Percentiles rank a stretch among this genome's conserved stretches.
phyloP scores from a whole-genome alignment of 495 filamentous ascomycete genomes.

The Xylaria nigripes region DNA sequence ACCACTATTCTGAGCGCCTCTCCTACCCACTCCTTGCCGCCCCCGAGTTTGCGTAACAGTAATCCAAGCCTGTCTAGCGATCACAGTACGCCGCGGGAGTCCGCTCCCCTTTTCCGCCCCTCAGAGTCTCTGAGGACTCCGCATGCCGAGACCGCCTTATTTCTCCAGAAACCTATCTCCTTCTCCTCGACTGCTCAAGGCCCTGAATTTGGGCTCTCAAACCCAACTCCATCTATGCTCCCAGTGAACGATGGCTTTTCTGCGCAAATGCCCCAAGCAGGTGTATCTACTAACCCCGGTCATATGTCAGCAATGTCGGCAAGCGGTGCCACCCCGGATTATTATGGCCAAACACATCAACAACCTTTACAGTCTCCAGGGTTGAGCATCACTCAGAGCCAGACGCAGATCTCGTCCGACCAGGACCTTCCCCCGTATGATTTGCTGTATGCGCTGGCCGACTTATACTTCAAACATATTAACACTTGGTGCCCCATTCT shows the following conservation, averaged over 20 bases:
- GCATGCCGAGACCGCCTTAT: slow-evolving; percentile 53
- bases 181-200: slow-evolving; percentile 24
- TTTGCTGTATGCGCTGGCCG: slow-evolving; percentile 68
- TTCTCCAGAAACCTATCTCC: slow-evolving; percentile 50
- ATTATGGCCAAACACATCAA: slow-evolving; percentile 35
- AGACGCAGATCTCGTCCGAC: slow-evolving; percentile 45
- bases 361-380: slow-evolving; percentile 39
- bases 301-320: slow-evolving; percentile 24
- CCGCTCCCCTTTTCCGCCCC: slow-evolving; percentile 32
- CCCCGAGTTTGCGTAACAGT: slow-evolving; percentile 38
- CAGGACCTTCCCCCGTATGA: slow-evolving; percentile 80
- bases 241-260: slow-evolving; percentile 28
- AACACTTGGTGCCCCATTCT: slow-evolving; percentile 89
- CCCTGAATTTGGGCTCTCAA: slow-evolving; percentile 30
- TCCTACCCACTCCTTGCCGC: slow-evolving; percentile 30
- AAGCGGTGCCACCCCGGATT: slow-evolving; percentile 34
- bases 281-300: slow-evolving; percentile 31
- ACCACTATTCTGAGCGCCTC: slow-evolving; percentile 25
- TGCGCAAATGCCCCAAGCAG: slow-evolving; percentile 25
- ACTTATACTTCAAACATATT: slow-evolving; percentile 85
- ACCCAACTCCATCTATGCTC: slow-evolving; percentile 22
- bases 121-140: slow-evolving; percentile 41
- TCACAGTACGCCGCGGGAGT: slow-evolving; percentile 38
- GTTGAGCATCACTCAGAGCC: slow-evolving; percentile 28
- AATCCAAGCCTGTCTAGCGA: slow-evolving; percentile 38